Evolutionary conservation across 495 filamentous ascomycete genomes (phyloP), one percentile per base, ranked within the genome.

Genomic region (Penicillium steckii): DNA sequence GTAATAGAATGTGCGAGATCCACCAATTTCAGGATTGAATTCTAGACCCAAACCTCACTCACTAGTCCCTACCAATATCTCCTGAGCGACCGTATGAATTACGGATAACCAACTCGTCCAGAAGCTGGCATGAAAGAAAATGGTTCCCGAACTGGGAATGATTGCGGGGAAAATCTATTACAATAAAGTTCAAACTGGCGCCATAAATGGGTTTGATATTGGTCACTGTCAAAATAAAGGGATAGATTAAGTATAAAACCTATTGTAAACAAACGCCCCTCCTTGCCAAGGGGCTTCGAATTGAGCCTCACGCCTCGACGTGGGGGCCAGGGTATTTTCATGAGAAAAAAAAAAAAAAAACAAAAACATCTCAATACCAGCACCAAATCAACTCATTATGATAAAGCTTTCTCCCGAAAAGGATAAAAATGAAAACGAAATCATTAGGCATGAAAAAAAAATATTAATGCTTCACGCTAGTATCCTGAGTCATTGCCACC

Each of bases 401-500:
- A n/a, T n/a, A n/a, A n/a, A n/a, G n/a, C n/a, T n/a, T n/a, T n/a
- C 15, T 15, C 40, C 40, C 8, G 19, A 43, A 18, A 6, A 22
- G 40, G 40, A 19, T 4, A 15, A n/a, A 43, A 22, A 40, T 15
- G 17, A n/a, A 22, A 22, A 18, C 4, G 18, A 43, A 43, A n/a
- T 18, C 7, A 22, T 21, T 8, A 19, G 19, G n/a, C 40, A n/a
- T 5, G 19, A 8, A 43, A 15, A 4, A 13, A 12, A 5, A 29
- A 29, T 8, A 9, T 35, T 46, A 46, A 27, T 22, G 3, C 44
- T 46, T 46, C 2, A 2, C 44, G 18, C 27, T 46, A 23, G 44
- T 7, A 18, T 21, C 25, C 13, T 46, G 44, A 22, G 24, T 46
- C 50, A 52, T 21, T 13, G 42, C 50, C 3, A 48, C 52, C 7